Evolutionary conservation across 768 basidiomycete genomes (phyloP), one percentile per base, ranked within the genome.

Genomic region (Gymnopilus dilepis): DNA sequence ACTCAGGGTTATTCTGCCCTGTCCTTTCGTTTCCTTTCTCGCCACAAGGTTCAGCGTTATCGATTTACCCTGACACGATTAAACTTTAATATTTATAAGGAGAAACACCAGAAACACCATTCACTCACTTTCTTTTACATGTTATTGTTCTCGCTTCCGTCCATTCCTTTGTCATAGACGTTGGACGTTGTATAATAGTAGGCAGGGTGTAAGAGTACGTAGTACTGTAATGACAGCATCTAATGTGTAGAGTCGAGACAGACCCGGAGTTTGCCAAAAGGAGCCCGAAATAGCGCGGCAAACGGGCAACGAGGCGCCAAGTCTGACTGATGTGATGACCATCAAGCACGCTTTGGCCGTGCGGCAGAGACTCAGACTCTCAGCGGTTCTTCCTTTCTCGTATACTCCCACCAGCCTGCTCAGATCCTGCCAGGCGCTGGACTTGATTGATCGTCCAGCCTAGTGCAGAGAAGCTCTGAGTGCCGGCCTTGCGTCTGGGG

Each of bases 221-320:
- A 37, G 34, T 37, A 2, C 34, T 13, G 43, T 21, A 45, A 12
- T 47, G 28, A 13, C 24, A 12, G 6, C 26, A 47, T 26, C 7
- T 47, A 47, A 47, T 45, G 43, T 45, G 43, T 41, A 37, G 3
- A 37, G 15, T 9, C 34, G 15, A 37, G 34, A 15, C 15, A 6
- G 40, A 41, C 19, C 40, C 17, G 40, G 19, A 3, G 40, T 41
- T 41, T 8, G 40, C 28, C 28, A 31, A 28, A n/a, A 15, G 47
- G 30, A n/a, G 11, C 47, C 47, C 8, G n/a, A 50, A 28, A 50
- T 31, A 17, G 47, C 6, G 28, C 28, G 47, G 13, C 33, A 31
- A 28, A 26, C 47, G 47, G 47, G 47, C 47, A 50, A 50, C 47
- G 38, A 40, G 38, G 54, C 21, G 43, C 43, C 56, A 56, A 56